These are phyloP conservation scores for Chalaropsis thielavioides DNA, from an alignment of 2,329 filamentous ascomycete species.

Conservation along the genomic window DNA sequence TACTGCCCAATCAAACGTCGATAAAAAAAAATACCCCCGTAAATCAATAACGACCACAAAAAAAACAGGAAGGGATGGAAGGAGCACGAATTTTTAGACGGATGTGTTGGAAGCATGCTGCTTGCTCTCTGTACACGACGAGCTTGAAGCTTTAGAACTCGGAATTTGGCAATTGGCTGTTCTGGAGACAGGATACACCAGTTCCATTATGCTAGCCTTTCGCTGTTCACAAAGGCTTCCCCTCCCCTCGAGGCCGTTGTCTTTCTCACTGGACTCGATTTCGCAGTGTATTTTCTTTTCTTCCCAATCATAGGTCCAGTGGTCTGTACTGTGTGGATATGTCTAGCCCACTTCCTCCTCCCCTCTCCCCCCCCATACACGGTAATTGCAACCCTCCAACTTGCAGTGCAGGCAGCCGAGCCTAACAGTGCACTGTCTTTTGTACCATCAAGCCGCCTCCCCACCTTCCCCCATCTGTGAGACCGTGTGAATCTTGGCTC, in stretches of 20 bases:
- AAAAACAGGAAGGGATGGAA: neutral
- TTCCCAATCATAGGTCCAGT: too few relatives aligned
- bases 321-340: neutral
- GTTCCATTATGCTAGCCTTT: neutral
- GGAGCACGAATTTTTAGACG: too few relatives aligned
- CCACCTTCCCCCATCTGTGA: neutral
- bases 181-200: neutral
- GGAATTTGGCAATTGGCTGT: neutral
- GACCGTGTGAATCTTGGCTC: neutral
- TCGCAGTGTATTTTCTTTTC: neutral
- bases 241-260: neutral
- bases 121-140: neutral
- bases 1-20: neutral
- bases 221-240: neutral
- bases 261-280: neutral
- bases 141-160: neutral
- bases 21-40: neutral
- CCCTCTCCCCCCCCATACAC: too few relatives aligned
- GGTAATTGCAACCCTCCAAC: neutral
- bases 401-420: neutral
- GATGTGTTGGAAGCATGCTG: too few relatives aligned
- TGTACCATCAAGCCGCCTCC: conserved; percentile 1
- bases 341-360: neutral
- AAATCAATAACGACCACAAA: neutral
- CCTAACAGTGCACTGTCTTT: conserved; percentile 9